These are phyloP conservation scores for Schwanniomyces etchellsii DNA, from an alignment of 1,139 yeast species.

Conservation along the genomic window DNA sequence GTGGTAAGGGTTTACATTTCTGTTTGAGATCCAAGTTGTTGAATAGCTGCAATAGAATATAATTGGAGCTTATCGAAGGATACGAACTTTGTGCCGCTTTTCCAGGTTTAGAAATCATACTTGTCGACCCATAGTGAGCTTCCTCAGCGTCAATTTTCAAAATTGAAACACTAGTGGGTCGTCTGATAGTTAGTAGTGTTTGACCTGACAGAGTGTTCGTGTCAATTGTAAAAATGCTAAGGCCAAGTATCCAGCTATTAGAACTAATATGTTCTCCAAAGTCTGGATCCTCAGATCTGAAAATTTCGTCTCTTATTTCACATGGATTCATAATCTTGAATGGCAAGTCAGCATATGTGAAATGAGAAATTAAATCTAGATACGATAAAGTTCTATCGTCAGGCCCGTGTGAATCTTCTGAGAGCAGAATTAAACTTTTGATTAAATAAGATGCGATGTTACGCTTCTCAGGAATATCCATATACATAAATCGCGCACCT, in stretches of 20 bases:
- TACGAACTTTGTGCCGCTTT: slow-evolving; percentile 10
- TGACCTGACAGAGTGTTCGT: slow-evolving; percentile 51
- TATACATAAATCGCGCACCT: slow-evolving; percentile 67
- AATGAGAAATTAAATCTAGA: slow-evolving; percentile 63
- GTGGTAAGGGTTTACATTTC: slow-evolving; percentile 28
- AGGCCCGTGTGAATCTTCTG: slow-evolving; percentile 21
- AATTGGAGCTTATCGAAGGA: slow-evolving; percentile 18
- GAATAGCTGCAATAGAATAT: slow-evolving; percentile 28
- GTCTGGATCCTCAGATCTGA: slow-evolving; percentile 2
- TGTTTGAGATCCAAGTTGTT: slow-evolving; percentile 17
- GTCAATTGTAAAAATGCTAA: slow-evolving; percentile 51
- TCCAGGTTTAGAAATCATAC: no score
- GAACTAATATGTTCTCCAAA: slow-evolving; percentile 18
- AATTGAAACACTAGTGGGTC: slow-evolving; percentile 63
- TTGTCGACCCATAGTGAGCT: slow-evolving; percentile 36
- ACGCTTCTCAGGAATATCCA: slow-evolving; percentile 54
- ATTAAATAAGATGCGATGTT: slow-evolving; percentile 58
- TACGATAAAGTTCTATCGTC: slow-evolving; percentile 57
- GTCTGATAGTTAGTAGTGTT: slow-evolving; percentile 47
- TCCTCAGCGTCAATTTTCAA: slow-evolving; percentile 37
- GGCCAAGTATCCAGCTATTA: slow-evolving; percentile 61
- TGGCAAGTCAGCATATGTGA: slow-evolving; percentile 62
- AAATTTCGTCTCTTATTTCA: slow-evolving; percentile 8
- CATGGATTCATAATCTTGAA: slow-evolving; percentile 35
- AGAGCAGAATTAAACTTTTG: slow-evolving; percentile 47